Evolutionary conservation across 1,284 basidiomycete species (phyloP).

Genomic region (Irpex lacteus): DNA sequence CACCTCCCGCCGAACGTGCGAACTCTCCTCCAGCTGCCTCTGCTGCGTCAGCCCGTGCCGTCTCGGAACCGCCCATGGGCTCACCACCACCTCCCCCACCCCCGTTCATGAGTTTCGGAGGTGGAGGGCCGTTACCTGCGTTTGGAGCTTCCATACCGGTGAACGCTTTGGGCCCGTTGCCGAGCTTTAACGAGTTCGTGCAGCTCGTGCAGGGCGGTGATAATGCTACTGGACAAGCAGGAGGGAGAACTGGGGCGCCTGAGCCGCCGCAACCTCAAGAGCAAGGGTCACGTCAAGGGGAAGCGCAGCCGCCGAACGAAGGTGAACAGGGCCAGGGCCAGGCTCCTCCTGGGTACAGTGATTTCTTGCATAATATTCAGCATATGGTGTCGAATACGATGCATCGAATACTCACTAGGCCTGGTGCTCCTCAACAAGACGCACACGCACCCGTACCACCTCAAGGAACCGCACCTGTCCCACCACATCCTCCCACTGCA

Average conservation of each 20-base stretch:
- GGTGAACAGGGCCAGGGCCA: not conserved
- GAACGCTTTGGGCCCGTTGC: not conserved
- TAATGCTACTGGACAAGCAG: not conserved
- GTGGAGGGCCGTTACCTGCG: constrained; percentile 5
- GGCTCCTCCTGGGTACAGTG: not conserved
- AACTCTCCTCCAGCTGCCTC: constrained; percentile 3
- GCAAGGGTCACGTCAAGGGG: too few species aligned
- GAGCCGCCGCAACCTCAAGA: not conserved
- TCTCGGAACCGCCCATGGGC: not conserved
- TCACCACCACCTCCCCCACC: not conserved
- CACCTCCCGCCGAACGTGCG: not conserved
- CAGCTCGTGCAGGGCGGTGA: not conserved
- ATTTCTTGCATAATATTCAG: not conserved
- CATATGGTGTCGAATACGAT: not conserved
- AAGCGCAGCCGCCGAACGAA: not conserved
- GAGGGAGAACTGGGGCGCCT: not conserved
- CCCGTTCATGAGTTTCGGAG: not conserved
- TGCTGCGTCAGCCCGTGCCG: not conserved
- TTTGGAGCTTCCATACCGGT: not conserved
- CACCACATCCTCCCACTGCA: not conserved
- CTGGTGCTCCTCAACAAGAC: not conserved
- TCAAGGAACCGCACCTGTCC: not conserved
- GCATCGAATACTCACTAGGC: not conserved
- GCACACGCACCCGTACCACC: not conserved
- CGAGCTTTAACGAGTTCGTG: constrained; percentile 10